Conservation (phyloP, 176 grass and related monocot genomes). For the Alopecurus myosuroides region DNA sequence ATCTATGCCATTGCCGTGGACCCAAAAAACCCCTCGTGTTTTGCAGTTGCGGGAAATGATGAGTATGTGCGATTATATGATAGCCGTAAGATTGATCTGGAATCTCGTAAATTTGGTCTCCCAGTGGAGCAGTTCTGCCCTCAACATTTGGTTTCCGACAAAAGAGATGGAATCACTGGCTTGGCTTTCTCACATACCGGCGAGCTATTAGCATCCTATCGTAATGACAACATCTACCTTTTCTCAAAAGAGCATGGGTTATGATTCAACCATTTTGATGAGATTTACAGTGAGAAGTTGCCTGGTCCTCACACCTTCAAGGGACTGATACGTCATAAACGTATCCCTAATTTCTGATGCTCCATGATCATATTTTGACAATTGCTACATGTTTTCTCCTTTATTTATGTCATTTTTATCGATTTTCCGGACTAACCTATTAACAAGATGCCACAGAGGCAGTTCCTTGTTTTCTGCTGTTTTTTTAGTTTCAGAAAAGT, state of each 20-base stretch:
- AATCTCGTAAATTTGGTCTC: slow-evolving; percentile 31
- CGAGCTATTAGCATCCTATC: slow-evolving; percentile 69
- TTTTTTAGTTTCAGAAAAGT: too few species aligned
- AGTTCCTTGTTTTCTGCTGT: too few species aligned
- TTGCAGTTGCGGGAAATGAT: slow-evolving; percentile 61
- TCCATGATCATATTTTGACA: too few species aligned
- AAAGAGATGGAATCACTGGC: slow-evolving; percentile 46
- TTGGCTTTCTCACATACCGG: slow-evolving; percentile 65
- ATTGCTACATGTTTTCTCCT: too few species aligned
- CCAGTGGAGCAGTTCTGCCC: slow-evolving; percentile 49
- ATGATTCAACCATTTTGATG: slow-evolving; percentile 30
- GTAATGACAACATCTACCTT: slow-evolving; percentile 57
- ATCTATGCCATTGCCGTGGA: slow-evolving; percentile 67
- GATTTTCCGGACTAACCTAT: too few species aligned
- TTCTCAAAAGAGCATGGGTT: slow-evolving; percentile 59
- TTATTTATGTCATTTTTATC: too few species aligned
- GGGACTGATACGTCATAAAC: too few species aligned
- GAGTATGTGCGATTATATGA: slow-evolving; percentile 61
- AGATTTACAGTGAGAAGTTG: slow-evolving; percentile 11
- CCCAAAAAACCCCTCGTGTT: slow-evolving; percentile 46
- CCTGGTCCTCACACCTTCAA: slow-evolving; percentile 31
- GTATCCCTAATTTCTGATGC: too few species aligned
- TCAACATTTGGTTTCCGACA: slow-evolving; percentile 18
- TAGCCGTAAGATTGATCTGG: slow-evolving; percentile 42
- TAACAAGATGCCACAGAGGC: too few species aligned